These are phyloP conservation scores for Ophiocordyceps robertsii DNA, from an alignment of 2,329 filamentous ascomycete species.

Conservation along the genomic window DNA sequence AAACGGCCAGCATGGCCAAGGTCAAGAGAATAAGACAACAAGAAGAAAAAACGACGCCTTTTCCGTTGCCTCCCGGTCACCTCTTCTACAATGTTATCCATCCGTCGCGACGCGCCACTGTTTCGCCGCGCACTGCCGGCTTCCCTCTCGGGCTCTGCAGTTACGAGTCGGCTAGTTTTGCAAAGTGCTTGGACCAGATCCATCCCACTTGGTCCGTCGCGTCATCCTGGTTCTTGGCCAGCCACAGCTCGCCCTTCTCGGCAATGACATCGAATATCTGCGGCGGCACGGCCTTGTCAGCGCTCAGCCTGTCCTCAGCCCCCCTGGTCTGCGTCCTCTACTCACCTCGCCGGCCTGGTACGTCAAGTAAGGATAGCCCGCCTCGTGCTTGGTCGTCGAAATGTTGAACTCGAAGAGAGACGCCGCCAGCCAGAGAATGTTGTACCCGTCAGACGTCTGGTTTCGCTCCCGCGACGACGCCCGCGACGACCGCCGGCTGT, in stretches of 20 bases:
- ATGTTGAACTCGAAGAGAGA: slow-evolving; percentile 97
- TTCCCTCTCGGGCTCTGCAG: background rate
- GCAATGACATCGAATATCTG: slow-evolving; percentile 84
- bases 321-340: slow-evolving; percentile 2
- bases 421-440: slow-evolving; percentile 79
- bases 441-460: slow-evolving; percentile 42
- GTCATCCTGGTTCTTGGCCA: slow-evolving; percentile 95
- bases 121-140: background rate
- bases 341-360: slow-evolving; percentile 84
- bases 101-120: too few species aligned
- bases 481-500: slow-evolving; percentile 38
- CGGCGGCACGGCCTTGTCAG: slow-evolving; percentile 1
- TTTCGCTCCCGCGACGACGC: slow-evolving; percentile 46
- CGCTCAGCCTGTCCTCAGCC: background rate
- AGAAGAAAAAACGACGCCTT: too few species aligned
- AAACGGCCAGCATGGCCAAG: too few species aligned
- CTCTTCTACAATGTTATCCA: too few species aligned
- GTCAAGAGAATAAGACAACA: too few species aligned
- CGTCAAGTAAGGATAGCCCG: slow-evolving; percentile 88
- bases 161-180: slow-evolving; percentile 43
- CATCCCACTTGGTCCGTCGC: slow-evolving; percentile 66
- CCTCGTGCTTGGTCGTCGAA: slow-evolving; percentile 79
- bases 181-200: slow-evolving; percentile 99
- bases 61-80: too few species aligned
- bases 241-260: slow-evolving; percentile 94